These are phyloP conservation scores for Ceratobasidium sp. DNA, from an alignment of 1,284 basidiomycete genomes.

Conservation along the genomic window DNA sequence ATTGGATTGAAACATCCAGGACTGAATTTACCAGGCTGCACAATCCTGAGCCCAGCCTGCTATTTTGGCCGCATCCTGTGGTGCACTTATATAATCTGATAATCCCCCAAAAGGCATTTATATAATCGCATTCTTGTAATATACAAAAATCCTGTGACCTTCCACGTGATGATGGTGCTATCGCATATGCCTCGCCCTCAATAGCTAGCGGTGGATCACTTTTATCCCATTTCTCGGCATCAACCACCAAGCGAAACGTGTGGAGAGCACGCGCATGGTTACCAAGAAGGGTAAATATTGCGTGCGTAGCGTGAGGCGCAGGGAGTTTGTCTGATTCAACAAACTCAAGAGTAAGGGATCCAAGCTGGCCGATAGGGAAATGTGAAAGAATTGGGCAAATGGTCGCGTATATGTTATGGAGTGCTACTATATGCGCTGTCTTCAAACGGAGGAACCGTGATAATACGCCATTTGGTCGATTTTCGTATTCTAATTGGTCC, in stretches of 20 bases:
- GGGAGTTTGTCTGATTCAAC: background rate
- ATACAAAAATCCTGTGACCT: too few relatives aligned
- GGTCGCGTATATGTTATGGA: conserved; percentile 3
- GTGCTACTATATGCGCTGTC: background rate
- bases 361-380: conserved; percentile 16
- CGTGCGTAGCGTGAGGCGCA: background rate
- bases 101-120: too few relatives aligned
- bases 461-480: background rate
- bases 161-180: too few relatives aligned
- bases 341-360: conserved; percentile 13
- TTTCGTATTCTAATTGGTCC: background rate
- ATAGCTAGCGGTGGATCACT: conserved; percentile 9
- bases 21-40: too few relatives aligned
- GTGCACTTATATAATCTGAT: too few relatives aligned
- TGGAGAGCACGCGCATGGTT: background rate
- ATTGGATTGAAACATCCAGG: too few relatives aligned
- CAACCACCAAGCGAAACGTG: conserved; percentile 6
- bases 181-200: conserved; percentile 11
- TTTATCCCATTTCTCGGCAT: conserved; percentile 35
- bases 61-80: too few relatives aligned
- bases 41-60: too few relatives aligned
- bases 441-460: background rate
- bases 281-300: conserved; percentile 9
- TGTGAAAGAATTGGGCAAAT: conserved; percentile 18
- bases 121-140: too few relatives aligned